Evolutionary conservation across 2,329 filamentous ascomycete genomes (phyloP), one percentile per base, ranked within the genome.

Genomic region (Microsporum ferrugineum): DNA sequence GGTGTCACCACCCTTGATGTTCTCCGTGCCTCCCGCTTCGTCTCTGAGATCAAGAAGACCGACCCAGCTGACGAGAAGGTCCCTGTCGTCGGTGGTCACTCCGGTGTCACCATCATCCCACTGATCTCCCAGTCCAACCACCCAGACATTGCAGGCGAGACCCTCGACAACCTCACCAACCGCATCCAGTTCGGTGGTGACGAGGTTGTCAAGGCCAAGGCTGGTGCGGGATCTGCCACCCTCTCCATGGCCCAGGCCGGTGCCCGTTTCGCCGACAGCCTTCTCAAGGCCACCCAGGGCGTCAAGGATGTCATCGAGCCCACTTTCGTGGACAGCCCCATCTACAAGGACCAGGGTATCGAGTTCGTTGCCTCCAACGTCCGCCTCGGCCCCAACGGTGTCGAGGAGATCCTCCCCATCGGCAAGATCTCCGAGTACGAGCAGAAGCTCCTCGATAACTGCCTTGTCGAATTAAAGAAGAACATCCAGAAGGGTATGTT

Each of bases 1-100:
- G 94, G 94, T 83, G 94, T 99, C 75, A 99, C 94, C 80, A 97
- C 94, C 73, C 91, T 99, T 73, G 94, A 99, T 73, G 91, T 97
- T 67, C 94, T 99, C 78, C 94, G 94, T 75, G 92, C 94, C 73
- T 91, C 87, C 74, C 90, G 91, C 80, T 99, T 99, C 86, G 94
- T 97, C 80, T 91, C 88, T 72, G 86, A 96, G 84, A 79, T 95
- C 80, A 92, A 95, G 86, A 80, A 77, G 74, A 90, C 88, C 78
- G 88, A 97, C 83, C 94, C 94, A 71, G 85, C 86, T 74, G 85
- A 88, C 76, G 91, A 96, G 87, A 88, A 89, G 78, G 91, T 99
- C 80, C 89, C 89, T 77, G 94, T 99, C 70, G 84, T 99, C 66
- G 94, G 94, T 76, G 94, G 94, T 69, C 94, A 99, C 88, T 95